Conservation (phyloP, 768 basidiomycete genomes). For the Lanmaoa rubissima region DNA sequence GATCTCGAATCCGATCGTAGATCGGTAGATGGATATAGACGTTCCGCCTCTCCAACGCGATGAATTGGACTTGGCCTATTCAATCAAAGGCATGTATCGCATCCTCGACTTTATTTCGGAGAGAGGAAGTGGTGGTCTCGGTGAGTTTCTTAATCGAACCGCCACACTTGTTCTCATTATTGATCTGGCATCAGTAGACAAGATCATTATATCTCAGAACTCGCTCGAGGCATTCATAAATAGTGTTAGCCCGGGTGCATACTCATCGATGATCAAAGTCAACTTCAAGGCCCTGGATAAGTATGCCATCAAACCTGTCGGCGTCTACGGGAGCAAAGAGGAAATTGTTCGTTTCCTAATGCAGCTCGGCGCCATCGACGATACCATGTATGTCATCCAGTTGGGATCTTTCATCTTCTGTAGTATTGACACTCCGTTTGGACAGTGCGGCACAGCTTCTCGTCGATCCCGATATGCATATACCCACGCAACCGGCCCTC, state of each 20-base stretch:
- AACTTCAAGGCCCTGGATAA: constrained; percentile 54
- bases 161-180: neutral
- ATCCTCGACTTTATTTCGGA: constrained; percentile 55
- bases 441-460: constrained; percentile 16
- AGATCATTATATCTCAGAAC: constrained; percentile 57
- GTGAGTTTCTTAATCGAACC: constrained; percentile 27
- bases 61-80: constrained; percentile 23
- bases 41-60: neutral
- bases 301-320: constrained; percentile 46
- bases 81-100: constrained; percentile 48
- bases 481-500: constrained; percentile 10
- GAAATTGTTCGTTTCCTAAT: constrained; percentile 48
- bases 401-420: neutral
- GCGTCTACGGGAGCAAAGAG: constrained; percentile 55
- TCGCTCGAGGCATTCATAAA: constrained; percentile 51
- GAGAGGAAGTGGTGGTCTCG: constrained; percentile 49
- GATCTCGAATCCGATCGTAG: neutral
- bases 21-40: constrained; percentile 22
- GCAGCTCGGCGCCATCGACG: constrained; percentile 36
- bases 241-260: constrained; percentile 48
- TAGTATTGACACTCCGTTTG: neutral
- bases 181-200: constrained; percentile 46
- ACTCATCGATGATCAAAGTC: constrained; percentile 52
- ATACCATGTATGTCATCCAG: constrained; percentile 36
- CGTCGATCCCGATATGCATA: constrained; percentile 5